phyloP scores from a whole-genome alignment of 2,329 filamentous ascomycete genomes.

The Sporothrix brunneoviolacea region DNA sequence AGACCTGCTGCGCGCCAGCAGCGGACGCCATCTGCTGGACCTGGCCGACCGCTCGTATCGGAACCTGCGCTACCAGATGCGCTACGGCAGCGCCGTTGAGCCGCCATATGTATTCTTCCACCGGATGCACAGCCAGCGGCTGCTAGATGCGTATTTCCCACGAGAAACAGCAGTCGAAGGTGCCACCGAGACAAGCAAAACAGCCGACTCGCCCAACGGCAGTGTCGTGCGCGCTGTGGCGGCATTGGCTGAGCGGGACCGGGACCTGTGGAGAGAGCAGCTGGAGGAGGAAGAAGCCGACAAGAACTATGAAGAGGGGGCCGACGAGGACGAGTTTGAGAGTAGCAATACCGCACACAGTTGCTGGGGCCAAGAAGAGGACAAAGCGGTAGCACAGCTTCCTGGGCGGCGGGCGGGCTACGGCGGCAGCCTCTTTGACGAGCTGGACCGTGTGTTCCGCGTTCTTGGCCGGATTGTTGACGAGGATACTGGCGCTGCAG shows the following conservation, averaged over 20 bases:
- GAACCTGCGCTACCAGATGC: conserved; percentile 17
- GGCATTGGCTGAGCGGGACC: conserved; percentile 6
- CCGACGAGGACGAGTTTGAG: neutral
- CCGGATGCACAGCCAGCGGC: conserved; percentile 28
- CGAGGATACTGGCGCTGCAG: conserved; percentile 10
- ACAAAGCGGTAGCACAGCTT: neutral
- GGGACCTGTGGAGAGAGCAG: conserved; percentile 18
- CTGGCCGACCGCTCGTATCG: conserved; percentile 32
- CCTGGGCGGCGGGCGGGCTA: neutral
- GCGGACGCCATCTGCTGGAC: conserved; percentile 35
- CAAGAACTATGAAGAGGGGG: conserved; percentile 6
- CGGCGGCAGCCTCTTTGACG: conserved; percentile 17
- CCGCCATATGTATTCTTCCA: conserved; percentile 37
- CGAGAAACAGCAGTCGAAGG: conserved; percentile 14
- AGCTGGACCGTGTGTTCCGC: conserved; percentile 19
- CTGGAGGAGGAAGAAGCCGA: conserved; percentile 10
- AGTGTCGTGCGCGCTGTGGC: conserved; percentile 13
- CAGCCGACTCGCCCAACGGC: conserved; percentile 1
- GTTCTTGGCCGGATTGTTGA: conserved; percentile 19
- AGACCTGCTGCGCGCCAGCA: conserved; percentile 45
- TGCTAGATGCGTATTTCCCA: conserved; percentile 30
- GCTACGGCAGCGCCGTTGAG: conserved; percentile 26
- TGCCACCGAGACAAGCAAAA: conserved; percentile 16
- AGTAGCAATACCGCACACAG: neutral
- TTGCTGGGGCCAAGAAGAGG: neutral